phyloP scores from a whole-genome alignment of 768 basidiomycete species.

The Paxillus ammoniavirescens region DNA sequence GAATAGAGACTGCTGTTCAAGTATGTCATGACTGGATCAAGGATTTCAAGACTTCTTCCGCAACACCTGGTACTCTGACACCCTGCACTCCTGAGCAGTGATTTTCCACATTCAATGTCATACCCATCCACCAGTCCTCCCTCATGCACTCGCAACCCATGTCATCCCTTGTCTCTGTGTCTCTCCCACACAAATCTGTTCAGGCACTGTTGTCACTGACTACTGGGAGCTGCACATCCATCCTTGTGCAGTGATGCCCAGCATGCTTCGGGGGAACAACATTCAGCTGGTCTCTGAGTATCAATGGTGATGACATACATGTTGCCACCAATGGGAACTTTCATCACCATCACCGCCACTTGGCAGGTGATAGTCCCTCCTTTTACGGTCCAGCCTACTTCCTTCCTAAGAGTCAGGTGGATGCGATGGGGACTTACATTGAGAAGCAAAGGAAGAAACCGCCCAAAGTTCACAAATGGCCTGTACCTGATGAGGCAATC shows the following conservation, averaged over 20 bases:
- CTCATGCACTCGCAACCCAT: not conserved
- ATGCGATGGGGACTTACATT: constrained; percentile 31
- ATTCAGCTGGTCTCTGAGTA: constrained; percentile 5
- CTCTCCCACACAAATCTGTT: not conserved
- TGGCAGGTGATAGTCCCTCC: constrained; percentile 29
- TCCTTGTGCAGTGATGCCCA: constrained; percentile 24
- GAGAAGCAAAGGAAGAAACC: not conserved
- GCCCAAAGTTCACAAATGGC: too few relatives aligned
- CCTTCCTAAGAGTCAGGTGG: constrained; percentile 33
- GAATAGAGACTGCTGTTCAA: not conserved
- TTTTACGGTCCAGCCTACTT: constrained; percentile 33
- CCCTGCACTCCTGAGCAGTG: not conserved
- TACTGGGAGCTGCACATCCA: not conserved
- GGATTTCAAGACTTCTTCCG: not conserved
- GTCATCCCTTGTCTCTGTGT: not conserved
- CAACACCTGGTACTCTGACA: not conserved
- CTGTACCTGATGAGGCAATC: too few relatives aligned
- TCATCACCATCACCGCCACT: constrained; percentile 32
- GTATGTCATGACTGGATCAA: not conserved
- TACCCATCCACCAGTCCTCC: not conserved
- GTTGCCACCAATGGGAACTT: constrained; percentile 38
- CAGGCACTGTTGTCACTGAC: not conserved
- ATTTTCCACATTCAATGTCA: not conserved
- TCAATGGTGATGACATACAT: constrained; percentile 34
- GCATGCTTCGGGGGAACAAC: constrained; percentile 24